Conservation (phyloP, 768 basidiomycete genomes). For the Agrocybe pediades region DNA sequence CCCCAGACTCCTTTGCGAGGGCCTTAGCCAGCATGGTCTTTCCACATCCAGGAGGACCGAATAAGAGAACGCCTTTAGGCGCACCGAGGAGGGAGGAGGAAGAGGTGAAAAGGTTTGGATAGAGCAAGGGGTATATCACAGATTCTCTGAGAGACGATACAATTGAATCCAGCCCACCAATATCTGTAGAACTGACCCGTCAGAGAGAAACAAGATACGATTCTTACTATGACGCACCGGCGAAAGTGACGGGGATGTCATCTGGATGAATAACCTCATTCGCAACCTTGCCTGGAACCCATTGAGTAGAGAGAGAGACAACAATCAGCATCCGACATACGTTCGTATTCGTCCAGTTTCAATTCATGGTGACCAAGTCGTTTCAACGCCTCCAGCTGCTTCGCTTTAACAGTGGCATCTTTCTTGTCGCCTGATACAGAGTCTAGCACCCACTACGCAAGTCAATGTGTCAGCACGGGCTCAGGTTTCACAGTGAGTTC, state of each 20-base stretch:
- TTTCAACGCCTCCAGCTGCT: conserved; percentile 70
- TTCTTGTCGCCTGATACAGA: conserved; percentile 51
- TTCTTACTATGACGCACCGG: conserved; percentile 46
- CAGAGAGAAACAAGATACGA: background rate
- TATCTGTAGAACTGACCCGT: conserved; percentile 49
- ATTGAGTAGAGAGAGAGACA: background rate
- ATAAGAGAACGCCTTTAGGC: conserved; percentile 94
- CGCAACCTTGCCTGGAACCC: conserved; percentile 73
- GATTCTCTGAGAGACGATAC: conserved; percentile 90
- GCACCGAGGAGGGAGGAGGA: conserved; percentile 84
- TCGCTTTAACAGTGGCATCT: conserved; percentile 65
- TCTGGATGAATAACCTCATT: conserved; percentile 93
- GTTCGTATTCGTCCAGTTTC: conserved; percentile 89
- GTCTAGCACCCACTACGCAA: conserved; percentile 65
- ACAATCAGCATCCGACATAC: conserved; percentile 42
- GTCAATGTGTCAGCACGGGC: background rate
- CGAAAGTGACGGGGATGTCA: conserved; percentile 77
- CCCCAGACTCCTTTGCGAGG: conserved; percentile 94
- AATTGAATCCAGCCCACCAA: conserved; percentile 92
- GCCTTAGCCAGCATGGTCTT: conserved; percentile 99
- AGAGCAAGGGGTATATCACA: conserved; percentile 92
- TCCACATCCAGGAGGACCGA: conserved; percentile 96
- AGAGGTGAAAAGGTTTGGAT: conserved; percentile 83
- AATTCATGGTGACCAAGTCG: conserved; percentile 71
- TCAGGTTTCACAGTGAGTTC: too few species aligned